Base-by-base conservation (phyloP, 2,329 filamentous ascomycete species). In the Cordyceps javanica region DNA sequence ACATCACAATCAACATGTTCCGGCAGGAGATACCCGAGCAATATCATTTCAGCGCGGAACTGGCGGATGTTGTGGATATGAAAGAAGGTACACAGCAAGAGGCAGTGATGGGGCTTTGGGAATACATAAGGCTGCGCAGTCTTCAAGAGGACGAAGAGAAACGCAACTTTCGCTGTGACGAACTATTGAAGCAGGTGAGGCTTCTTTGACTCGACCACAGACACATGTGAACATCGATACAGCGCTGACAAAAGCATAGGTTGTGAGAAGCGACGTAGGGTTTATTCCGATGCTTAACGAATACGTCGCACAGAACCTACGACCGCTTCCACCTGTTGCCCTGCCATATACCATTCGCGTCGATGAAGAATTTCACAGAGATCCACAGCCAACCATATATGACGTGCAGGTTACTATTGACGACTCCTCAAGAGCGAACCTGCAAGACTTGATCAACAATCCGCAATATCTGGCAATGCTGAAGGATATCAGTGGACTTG, bases 71-170 rank as follows among this genome's bases (percentile, higher is more conserved):
- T 14, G 78, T 97, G 19, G 94, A 97, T 67, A 89, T 90, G 66
- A 81, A 86, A 50, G 91, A 96, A 71, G 93, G 91, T 52, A 93
- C 94, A 28, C 87, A 91, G 30, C 88, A 91, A 39, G 91, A 94
- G 61, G 88, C 92, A 7, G 86, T 96, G 28, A 90, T 95, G 79
- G 92, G 89, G 14, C 82, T 99, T 32, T 99, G 92, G 91, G 92
- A 97, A 69, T 99, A 99, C 67, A 89, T 96, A 63, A 87, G 90
- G 64, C 80, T 89, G 21, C 89, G 90, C 78, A 86, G 87, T 19
- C 77, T 99, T 48, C 91, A 96, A 70, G 93, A 97, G 69, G 92
- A 96, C 62, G 93, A 97, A 60, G 94, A 99, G 70, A 94, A 94
- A 76, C 84, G 94, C 61, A 89, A 89, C 60, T 93, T 99, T 65